A percentile compares a stretch with the other conserved stretches of the same genome.
Conservation (phyloP, 163 green algal species). For the Chlamydomonas reinhardtii region DNA sequence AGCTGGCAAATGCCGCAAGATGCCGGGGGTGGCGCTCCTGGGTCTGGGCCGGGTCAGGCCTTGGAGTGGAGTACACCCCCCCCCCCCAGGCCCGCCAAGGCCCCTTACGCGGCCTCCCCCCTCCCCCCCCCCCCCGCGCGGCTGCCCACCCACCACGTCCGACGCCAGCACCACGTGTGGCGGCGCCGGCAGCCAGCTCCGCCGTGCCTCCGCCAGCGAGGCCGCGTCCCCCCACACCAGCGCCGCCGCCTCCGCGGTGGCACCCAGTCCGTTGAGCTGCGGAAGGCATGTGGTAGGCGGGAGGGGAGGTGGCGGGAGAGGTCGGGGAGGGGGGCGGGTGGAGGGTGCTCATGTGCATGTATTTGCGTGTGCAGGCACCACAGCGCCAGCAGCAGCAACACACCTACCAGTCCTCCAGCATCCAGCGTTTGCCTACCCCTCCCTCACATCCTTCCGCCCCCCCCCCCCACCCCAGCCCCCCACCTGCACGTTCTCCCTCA, state of each 20-base stretch:
- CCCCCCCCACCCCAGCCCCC: no score
- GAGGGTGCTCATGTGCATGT: background rate
- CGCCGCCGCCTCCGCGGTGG: background rate
- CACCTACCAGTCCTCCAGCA: no score
- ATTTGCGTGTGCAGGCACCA: no score
- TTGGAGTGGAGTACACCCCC: no score
- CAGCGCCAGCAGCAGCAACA: no score
- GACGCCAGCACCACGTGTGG: slow-evolving; percentile 61
- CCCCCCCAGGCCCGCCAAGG: no score
- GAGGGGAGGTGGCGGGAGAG: background rate
- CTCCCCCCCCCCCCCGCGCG: slow-evolving; percentile 50
- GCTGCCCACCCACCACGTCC: slow-evolving; percentile 49
- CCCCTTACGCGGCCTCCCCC: no score
- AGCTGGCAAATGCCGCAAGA: no score
- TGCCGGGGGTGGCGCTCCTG: no score
- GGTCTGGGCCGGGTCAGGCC: no score
- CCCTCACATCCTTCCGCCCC: no score
- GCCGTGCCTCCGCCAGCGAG: background rate
- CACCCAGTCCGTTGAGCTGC: slow-evolving; percentile 61
- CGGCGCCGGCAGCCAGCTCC: background rate
- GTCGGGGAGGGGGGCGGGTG: background rate
- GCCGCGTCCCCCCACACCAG: slow-evolving; percentile 60
- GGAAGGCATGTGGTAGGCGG: background rate
- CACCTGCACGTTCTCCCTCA: slow-evolving; percentile 65
- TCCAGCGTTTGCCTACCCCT: no score